A percentile compares a stretch with the other conserved stretches of the same genome.
These are phyloP conservation scores for Tetrapisispora taiwanensis DNA, from an alignment of 805 yeast genomes.

Conservation along the genomic window DNA sequence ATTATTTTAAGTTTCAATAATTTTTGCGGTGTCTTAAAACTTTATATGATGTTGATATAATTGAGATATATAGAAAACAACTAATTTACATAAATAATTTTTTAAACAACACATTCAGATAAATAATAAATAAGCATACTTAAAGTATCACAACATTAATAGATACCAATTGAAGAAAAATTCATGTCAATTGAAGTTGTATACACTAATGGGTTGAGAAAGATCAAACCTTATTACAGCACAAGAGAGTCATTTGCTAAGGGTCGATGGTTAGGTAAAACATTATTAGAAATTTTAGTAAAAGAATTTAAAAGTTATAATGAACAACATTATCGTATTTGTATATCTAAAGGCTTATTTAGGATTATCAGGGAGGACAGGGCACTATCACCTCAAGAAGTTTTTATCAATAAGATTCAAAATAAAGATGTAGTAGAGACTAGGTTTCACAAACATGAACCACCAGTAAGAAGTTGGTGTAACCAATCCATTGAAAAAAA, in stretches of 20 bases:
- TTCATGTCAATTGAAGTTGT: background rate
- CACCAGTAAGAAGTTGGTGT: conserved; percentile 50
- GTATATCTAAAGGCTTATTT: conserved; percentile 14
- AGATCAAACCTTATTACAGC: conserved; percentile 34
- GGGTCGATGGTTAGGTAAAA: conserved; percentile 36
- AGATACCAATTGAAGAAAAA: too few relatives aligned
- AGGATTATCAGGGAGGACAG: conserved; percentile 14
- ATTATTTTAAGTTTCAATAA: background rate
- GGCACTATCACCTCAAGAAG: conserved; percentile 10
- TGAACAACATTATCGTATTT: conserved; percentile 13
- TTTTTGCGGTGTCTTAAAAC: background rate
- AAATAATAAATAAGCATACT: too few relatives aligned
- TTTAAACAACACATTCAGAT: too few relatives aligned
- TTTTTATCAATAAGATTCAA: conserved; percentile 9
- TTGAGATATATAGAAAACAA: too few relatives aligned
- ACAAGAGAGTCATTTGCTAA: conserved; percentile 32
- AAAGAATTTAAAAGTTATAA: conserved; percentile 30
- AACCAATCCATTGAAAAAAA: conserved; percentile 7
- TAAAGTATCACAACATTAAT: too few relatives aligned
- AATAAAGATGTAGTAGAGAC: conserved; percentile 22
- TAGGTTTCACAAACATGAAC: conserved; percentile 73
- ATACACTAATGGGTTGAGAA: conserved; percentile 29
- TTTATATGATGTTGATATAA: too few relatives aligned
- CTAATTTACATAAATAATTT: too few relatives aligned
- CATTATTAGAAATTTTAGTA: conserved; percentile 31